These are phyloP conservation scores for Pestalotiopsis sp. DNA, from an alignment of 2,329 filamentous ascomycete genomes.

Conservation along the genomic window DNA sequence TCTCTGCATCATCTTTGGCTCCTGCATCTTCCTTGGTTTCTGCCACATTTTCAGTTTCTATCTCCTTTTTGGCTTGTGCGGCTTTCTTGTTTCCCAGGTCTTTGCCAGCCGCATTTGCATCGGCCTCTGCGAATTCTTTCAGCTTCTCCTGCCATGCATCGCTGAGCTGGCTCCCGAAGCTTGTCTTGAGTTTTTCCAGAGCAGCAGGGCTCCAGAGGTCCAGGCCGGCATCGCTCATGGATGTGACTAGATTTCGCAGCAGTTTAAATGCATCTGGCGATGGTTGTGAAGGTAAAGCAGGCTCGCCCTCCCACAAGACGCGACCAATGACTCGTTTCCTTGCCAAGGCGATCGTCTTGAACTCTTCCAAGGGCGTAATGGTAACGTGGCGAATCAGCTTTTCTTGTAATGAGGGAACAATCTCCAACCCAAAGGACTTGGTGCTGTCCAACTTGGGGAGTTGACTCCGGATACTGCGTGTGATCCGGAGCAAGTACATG, in stretches of 20 bases:
- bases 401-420: constrained; percentile 66
- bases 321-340: constrained; percentile 58
- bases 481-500: constrained; percentile 70
- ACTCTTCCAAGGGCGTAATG: constrained; percentile 47
- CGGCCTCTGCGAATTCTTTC: constrained; percentile 11
- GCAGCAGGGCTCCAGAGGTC: constrained; percentile 82
- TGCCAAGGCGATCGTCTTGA: constrained; percentile 43
- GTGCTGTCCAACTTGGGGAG: constrained; percentile 57
- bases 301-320: constrained; percentile 79
- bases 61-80: constrained; percentile 18
- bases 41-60: not conserved
- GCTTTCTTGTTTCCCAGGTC: not conserved
- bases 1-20: not conserved
- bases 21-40: not conserved
- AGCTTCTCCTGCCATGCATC: constrained; percentile 44
- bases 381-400: constrained; percentile 59
- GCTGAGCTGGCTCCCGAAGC: constrained; percentile 53
- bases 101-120: constrained; percentile 18
- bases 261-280: constrained; percentile 75
- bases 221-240: constrained; percentile 70
- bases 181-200: constrained; percentile 62
- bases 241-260: constrained; percentile 62
- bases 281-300: constrained; percentile 75
- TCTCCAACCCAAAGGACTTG: constrained; percentile 57
- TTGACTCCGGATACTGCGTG: constrained; percentile 72